Percentiles rank a stretch among this genome's conserved stretches.
Conservation (phyloP, 1,284 basidiomycete species). For the Tilletia setariae region DNA sequence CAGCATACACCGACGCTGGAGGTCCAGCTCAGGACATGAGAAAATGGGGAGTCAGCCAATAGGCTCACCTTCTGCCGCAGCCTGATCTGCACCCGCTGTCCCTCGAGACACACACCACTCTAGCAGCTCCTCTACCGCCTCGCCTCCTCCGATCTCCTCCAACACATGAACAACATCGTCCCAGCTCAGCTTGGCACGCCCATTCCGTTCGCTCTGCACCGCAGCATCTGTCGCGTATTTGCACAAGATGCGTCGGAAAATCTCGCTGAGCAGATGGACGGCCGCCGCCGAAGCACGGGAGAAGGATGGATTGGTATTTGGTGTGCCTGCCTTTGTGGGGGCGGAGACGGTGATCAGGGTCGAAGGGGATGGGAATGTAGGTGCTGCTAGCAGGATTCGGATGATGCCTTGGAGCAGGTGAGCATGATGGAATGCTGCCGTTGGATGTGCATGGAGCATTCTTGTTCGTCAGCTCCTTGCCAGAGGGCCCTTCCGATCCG, state of each 20-base stretch:
- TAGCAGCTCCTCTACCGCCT: constrained; percentile 3
- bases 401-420: neutral
- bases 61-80: constrained; percentile 6
- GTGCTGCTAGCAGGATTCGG: constrained; percentile 11
- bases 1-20: neutral
- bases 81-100: neutral
- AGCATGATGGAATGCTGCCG: constrained; percentile 9
- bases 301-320: neutral
- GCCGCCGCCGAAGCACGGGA: neutral
- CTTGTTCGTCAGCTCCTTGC: neutral
- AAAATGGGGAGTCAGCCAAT: neutral
- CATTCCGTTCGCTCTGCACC: neutral
- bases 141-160: neutral
- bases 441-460: neutral
- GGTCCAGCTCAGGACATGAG: neutral
- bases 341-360: constrained; percentile 1
- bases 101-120: constrained; percentile 9
- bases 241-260: constrained; percentile 6
- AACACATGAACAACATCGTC: constrained; percentile 1
- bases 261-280: constrained; percentile 12
- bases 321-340: neutral
- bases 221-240: constrained; percentile 11
- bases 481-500: neutral
- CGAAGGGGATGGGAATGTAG: constrained; percentile 10
- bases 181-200: neutral